These are phyloP conservation scores for Ilex asprella DNA, from an alignment of 257 asterid genomes.

Conservation along the genomic window DNA sequence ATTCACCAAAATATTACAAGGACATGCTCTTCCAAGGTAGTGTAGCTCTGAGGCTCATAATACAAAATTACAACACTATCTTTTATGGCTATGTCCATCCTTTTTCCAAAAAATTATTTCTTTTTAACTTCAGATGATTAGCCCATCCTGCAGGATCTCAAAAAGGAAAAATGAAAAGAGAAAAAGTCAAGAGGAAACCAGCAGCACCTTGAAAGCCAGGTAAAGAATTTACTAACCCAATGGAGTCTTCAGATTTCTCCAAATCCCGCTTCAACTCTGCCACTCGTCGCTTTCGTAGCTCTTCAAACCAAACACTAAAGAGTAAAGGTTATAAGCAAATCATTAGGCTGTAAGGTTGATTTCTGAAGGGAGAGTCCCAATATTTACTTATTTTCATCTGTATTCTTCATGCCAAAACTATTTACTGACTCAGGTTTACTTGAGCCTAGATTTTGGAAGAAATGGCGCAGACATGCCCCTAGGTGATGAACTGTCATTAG, in stretches of 20 bases:
- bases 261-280: conserved; percentile 72
- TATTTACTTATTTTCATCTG: not conserved
- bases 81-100: too few species aligned
- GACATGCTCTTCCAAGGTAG: too few species aligned
- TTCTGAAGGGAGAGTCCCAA: not conserved
- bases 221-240: conserved; percentile 50
- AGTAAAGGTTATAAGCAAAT: conserved; percentile 6
- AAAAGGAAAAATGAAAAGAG: not conserved
- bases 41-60: too few species aligned
- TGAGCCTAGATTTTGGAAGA: not conserved
- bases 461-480: not conserved
- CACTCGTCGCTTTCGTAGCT: conserved; percentile 64
- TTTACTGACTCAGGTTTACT: not conserved
- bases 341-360: conserved; percentile 7
- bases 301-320: conserved; percentile 81
- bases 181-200: not conserved
- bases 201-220: not conserved
- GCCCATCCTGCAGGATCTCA: too few species aligned
- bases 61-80: too few species aligned
- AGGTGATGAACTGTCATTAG: not conserved
- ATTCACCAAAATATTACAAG: too few species aligned
- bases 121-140: not conserved
- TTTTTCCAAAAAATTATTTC: too few species aligned
- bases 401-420: too few species aligned
- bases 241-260: conserved; percentile 68